Evolutionary conservation across 2,329 filamentous ascomycete genomes (phyloP).

Genomic region (Hypoxylon sp.): DNA sequence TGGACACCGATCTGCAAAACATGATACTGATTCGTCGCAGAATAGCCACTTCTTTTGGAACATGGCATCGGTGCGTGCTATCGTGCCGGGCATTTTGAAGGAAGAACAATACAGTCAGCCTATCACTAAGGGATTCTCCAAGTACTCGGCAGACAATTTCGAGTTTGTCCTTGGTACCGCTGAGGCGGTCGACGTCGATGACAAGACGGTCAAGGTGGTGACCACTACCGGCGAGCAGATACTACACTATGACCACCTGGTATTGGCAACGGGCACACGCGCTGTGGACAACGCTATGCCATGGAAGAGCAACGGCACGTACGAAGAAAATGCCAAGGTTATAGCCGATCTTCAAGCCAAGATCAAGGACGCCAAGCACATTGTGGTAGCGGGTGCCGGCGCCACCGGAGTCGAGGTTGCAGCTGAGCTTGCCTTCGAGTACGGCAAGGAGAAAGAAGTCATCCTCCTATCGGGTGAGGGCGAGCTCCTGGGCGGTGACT

Average conservation of each 20-base stretch:
- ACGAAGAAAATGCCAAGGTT: slow-evolving; percentile 54
- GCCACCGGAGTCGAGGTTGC: slow-evolving; percentile 64
- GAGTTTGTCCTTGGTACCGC: slow-evolving; percentile 63
- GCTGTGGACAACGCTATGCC: slow-evolving; percentile 52
- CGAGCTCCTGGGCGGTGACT: slow-evolving; percentile 56
- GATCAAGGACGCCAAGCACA: slow-evolving; percentile 57
- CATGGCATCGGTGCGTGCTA: slow-evolving; percentile 62
- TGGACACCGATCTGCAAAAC: slow-evolving; percentile 1
- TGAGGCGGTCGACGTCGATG: slow-evolving; percentile 50
- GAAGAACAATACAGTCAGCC: slow-evolving; percentile 61
- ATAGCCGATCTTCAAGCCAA: slow-evolving; percentile 53
- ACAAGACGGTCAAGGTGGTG: slow-evolving; percentile 54
- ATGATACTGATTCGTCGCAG: slow-evolving; percentile 45
- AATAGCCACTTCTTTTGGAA: slow-evolving; percentile 69
- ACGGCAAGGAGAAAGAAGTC: slow-evolving; percentile 57
- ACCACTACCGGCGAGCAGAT: slow-evolving; percentile 44
- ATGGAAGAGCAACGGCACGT: slow-evolving; percentile 61
- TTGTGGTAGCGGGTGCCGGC: slow-evolving; percentile 66
- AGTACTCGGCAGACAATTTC: slow-evolving; percentile 58
- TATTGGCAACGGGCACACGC: slow-evolving; percentile 64
- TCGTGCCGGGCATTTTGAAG: slow-evolving; percentile 59
- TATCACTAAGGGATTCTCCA: slow-evolving; percentile 58
- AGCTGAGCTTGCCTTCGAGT: slow-evolving; percentile 63
- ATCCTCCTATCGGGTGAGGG: slow-evolving; percentile 55
- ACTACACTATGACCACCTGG: slow-evolving; percentile 63